These are phyloP conservation scores for Colletotrichum gloeosporioides DNA, from an alignment of 2,329 filamentous ascomycete genomes.

Conservation along the genomic window DNA sequence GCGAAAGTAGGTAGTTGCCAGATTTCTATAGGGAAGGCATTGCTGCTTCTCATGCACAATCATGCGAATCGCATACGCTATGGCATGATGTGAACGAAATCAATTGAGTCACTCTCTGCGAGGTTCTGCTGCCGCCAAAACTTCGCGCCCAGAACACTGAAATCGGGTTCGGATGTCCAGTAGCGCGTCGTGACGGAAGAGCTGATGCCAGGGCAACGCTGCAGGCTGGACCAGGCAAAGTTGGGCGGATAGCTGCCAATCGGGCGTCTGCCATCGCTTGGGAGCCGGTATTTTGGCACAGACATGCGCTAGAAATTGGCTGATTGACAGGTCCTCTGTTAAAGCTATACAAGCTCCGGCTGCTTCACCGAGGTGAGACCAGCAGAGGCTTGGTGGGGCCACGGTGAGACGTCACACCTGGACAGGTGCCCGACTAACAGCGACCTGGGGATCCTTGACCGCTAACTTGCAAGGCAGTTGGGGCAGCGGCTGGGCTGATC, in stretches of 20 bases:
- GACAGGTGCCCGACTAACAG: neutral
- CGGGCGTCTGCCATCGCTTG: neutral
- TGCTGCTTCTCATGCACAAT: no score
- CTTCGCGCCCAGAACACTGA: neutral
- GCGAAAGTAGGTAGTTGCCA: no score
- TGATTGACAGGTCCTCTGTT: neutral
- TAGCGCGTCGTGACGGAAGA: neutral
- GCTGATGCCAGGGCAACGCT: neutral
- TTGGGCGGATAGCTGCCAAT: neutral
- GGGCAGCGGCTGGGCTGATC: conserved; percentile 7
- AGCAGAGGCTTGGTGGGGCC: neutral
- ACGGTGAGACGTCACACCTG: neutral
- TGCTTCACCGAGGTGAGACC: neutral
- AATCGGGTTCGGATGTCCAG: neutral
- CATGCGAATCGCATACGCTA: no score
- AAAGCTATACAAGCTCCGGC: neutral
- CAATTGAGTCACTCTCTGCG: no score
- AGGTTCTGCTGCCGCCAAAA: no score
- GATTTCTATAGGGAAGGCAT: no score
- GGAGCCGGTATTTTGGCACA: neutral
- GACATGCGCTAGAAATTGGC: neutral
- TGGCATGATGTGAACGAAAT: no score
- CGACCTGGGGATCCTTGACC: neutral
- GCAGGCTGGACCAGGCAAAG: neutral
- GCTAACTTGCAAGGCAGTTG: neutral